phyloP scores from a whole-genome alignment of 2,329 filamentous ascomycete genomes.

The Fusarium floridanum region DNA sequence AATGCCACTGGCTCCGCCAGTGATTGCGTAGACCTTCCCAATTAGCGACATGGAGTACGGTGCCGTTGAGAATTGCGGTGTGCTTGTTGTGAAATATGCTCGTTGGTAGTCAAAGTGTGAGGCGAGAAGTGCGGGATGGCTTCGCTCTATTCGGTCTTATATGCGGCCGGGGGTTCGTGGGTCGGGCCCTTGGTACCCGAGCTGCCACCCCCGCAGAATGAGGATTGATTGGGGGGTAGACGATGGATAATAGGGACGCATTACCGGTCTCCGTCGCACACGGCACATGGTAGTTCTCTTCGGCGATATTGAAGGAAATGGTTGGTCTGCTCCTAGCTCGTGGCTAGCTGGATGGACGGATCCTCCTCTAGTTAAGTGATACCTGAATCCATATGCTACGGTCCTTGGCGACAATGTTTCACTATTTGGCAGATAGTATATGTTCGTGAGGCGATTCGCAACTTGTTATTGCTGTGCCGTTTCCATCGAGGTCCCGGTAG shows the following conservation, averaged over 20 bases:
- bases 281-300: neutral
- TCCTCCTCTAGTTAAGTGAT: neutral
- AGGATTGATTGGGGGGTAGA: slow-evolving; percentile 28
- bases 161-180: slow-evolving; percentile 8
- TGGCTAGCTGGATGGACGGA: neutral
- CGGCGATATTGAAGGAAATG: neutral
- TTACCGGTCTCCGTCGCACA: slow-evolving; percentile 2
- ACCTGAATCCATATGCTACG: neutral
- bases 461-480: neutral
- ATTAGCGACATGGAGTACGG: slow-evolving; percentile 46
- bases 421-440: neutral
- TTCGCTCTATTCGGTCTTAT: neutral
- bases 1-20: slow-evolving; percentile 59
- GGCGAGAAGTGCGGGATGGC: neutral
- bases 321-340: neutral
- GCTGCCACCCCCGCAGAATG: slow-evolving; percentile 20
- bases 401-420: neutral
- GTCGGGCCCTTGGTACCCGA: slow-evolving; percentile 13
- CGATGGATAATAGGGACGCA: slow-evolving; percentile 2
- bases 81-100: neutral
- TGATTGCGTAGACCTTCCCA: slow-evolving; percentile 56
- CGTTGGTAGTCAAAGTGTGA: neutral
- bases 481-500: neutral
- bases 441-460: neutral
- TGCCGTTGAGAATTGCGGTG: neutral